A percentile compares a stretch with the other conserved stretches of the same genome.
These are phyloP conservation scores for Elongisporangium senticosum DNA, from an alignment of 352 stramenopile genomes.

Conservation along the genomic window DNA sequence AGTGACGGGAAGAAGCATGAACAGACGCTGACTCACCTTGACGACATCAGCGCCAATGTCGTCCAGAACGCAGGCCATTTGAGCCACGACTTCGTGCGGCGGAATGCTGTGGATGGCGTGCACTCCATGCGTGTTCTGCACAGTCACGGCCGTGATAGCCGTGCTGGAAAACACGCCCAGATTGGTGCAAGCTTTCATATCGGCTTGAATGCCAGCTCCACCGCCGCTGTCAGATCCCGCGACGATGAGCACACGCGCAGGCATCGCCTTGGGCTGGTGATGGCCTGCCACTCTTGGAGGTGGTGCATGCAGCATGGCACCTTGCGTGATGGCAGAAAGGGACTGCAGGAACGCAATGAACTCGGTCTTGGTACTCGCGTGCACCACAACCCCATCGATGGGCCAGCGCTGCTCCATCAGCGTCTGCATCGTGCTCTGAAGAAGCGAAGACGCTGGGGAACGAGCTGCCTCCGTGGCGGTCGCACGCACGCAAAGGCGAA, in stretches of 20 bases:
- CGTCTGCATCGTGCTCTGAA: background rate
- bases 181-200: slow-evolving; percentile 88
- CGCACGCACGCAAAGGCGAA: background rate
- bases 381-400: background rate
- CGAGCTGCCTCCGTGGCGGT: background rate
- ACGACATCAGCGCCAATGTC: slow-evolving; percentile 87
- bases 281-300: background rate
- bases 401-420: background rate
- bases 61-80: slow-evolving; percentile 83
- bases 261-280: background rate
- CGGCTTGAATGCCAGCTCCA: slow-evolving; percentile 90
- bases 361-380: slow-evolving; percentile 8
- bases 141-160: slow-evolving; percentile 91
- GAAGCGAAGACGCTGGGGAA: background rate
- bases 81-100: slow-evolving; percentile 55
- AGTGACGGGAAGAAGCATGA: background rate
- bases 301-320: background rate
- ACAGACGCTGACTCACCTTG: slow-evolving; percentile 47
- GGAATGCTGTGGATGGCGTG: slow-evolving; percentile 47
- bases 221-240: slow-evolving; percentile 90
- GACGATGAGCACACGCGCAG: slow-evolving; percentile 83
- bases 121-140: slow-evolving; percentile 70
- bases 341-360: slow-evolving; percentile 20
- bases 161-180: slow-evolving; percentile 80
- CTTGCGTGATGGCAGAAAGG: slow-evolving; percentile 5